Base-by-base conservation (phyloP, 2,329 filamentous ascomycete genomes). In the Penicillium sp. region DNA sequence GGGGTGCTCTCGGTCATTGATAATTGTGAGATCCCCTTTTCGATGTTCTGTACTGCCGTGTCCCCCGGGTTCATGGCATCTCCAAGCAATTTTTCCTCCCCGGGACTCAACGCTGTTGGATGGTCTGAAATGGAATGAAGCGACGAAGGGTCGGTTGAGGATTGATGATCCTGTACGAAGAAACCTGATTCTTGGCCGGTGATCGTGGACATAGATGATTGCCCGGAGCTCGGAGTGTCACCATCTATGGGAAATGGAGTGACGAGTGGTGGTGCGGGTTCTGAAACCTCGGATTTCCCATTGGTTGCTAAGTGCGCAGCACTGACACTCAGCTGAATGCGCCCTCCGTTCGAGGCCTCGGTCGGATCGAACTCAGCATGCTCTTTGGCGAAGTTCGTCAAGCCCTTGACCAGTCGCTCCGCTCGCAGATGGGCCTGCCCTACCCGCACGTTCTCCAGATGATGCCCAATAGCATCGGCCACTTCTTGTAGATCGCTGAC, bases 361-460 rank as follows among this genome's bases (percentile, higher is more conserved):
- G 54, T 41, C 2, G 62, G 54, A 22, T 61, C 57, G n/a, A 63
- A 61, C 3, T 57, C 52, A 10, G 53, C 42, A 24, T 59, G 59
- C 2, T 75, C 73, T 55, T 80, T 78, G 21, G 80, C 77, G 50
- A 81, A 83, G 3, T 71, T 67, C 0, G 77, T 78, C 21, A 84
- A 68, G 0, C 80, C 81, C 39, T 80, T 78, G 2, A 85, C 79
- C 66, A 86, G 83, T 38, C 79, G 75, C 53, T 83, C 81, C 1
- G 81, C 79, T 45, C 83, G 76, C 46, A 78, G 76, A 49, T 83
- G 80, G 45, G 82, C 80, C 21, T 80, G 77, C 2, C 79, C 77
- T 22, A 81, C 75, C 24, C 81, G 73, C 3, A 79, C 79, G 67
- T 78, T 80, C 59, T 86, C 83, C 5, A 88, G 66, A 53, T 87